Conservation (phyloP, 352 stramenopile genomes). For the Phytophthora pini region DNA sequence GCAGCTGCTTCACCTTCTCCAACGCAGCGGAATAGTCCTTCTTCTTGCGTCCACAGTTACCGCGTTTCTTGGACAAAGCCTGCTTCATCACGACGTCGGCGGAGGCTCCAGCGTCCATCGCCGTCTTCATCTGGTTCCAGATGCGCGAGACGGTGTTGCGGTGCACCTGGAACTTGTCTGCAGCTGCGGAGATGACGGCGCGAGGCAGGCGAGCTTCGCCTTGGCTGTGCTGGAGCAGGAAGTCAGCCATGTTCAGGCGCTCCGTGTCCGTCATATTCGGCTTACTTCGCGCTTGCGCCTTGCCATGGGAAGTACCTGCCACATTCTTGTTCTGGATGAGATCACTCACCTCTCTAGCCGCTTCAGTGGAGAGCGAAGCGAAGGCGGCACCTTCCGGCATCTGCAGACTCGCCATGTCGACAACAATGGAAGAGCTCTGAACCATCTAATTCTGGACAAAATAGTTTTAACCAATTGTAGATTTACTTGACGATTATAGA, state of each 20-base stretch:
- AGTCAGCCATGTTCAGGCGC: constrained; percentile 44
- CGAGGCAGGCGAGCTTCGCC: constrained; percentile 37
- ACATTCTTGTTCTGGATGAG: not conserved
- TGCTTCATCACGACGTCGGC: constrained; percentile 40
- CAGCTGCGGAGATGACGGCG: constrained; percentile 42
- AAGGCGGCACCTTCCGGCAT: constrained; percentile 4
- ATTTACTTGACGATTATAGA: not conserved
- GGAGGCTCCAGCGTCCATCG: constrained; percentile 24
- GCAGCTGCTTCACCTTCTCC: constrained; percentile 45
- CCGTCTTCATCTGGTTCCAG: constrained; percentile 47
- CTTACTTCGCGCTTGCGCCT: constrained; percentile 24
- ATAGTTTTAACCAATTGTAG: constrained; percentile 22
- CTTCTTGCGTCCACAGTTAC: constrained; percentile 50
- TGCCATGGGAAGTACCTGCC: not conserved
- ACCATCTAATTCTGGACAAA: constrained; percentile 30
- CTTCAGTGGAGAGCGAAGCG: not conserved
- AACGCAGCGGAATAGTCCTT: constrained; percentile 49
- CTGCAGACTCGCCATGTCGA: constrained; percentile 1
- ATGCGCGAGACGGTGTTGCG: constrained; percentile 53
- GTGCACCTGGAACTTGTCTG: constrained; percentile 46
- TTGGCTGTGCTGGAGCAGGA: constrained; percentile 44
- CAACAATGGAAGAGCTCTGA: not conserved
- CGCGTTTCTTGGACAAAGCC: constrained; percentile 47
- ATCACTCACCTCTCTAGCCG: not conserved
- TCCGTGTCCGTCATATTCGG: constrained; percentile 50